phyloP scores from a whole-genome alignment of 352 stramenopile genomes.

The Phytophthora uliginosa region DNA sequence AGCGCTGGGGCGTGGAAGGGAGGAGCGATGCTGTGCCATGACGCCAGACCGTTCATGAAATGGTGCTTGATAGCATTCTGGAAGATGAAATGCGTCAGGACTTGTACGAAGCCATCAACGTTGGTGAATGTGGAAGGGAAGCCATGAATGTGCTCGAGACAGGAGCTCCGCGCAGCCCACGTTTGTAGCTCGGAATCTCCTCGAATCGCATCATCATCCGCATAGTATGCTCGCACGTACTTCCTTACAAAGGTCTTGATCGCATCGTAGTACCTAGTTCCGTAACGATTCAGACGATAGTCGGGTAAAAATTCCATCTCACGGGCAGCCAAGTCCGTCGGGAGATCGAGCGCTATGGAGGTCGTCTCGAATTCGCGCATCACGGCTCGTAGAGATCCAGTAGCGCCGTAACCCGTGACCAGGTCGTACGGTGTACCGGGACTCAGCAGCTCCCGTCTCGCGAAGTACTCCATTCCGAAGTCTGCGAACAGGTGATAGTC shows the following conservation, averaged over 20 bases:
- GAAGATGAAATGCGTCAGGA: slow-evolving; percentile 55
- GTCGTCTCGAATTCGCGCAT: slow-evolving; percentile 32
- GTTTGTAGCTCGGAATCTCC: slow-evolving; percentile 55
- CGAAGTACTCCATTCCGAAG: slow-evolving; percentile 50
- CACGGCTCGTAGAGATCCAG: slow-evolving; percentile 41
- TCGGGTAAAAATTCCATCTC: slow-evolving; percentile 35
- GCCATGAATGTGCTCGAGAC: slow-evolving; percentile 37
- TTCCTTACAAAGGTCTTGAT: slow-evolving; percentile 50
- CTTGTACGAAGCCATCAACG: slow-evolving; percentile 22
- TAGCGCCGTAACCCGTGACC: slow-evolving; percentile 46
- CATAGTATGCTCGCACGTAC: slow-evolving; percentile 54
- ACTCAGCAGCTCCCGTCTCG: slow-evolving; percentile 35
- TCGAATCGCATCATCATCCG: slow-evolving; percentile 24
- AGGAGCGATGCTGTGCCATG: slow-evolving; percentile 48
- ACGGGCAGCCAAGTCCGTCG: slow-evolving; percentile 27
- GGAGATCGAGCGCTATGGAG: slow-evolving; percentile 32
- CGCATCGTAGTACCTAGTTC: slow-evolving; percentile 35
- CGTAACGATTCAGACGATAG: slow-evolving; percentile 37
- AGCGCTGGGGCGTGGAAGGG: slow-evolving; percentile 40
- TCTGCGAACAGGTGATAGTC: slow-evolving; percentile 49
- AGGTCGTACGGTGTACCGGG: slow-evolving; percentile 42
- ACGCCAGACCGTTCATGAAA: slow-evolving; percentile 52
- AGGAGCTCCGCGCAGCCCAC: slow-evolving; percentile 42
- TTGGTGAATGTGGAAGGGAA: slow-evolving; percentile 39
- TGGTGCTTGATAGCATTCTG: slow-evolving; percentile 53